Percentiles rank a stretch among this genome's conserved stretches.
phyloP scores from a whole-genome alignment of 2,329 filamentous ascomycete species.

The Aureobasidium melanogenum region DNA sequence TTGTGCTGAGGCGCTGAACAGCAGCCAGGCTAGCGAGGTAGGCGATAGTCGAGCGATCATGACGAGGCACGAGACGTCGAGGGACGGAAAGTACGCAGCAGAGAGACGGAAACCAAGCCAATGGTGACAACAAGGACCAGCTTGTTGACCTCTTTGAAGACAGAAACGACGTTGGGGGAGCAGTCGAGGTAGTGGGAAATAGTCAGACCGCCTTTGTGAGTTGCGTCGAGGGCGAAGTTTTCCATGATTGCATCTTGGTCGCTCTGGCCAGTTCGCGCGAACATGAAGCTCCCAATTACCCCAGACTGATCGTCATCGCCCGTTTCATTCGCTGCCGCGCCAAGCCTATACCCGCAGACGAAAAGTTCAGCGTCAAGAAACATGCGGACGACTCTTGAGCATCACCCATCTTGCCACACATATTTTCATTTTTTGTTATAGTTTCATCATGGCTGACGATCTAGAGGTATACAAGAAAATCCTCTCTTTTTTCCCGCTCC shows the following conservation, averaged over 20 bases:
- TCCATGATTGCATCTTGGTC: slow-evolving; percentile 21
- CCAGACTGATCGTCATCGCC: slow-evolving; percentile 1
- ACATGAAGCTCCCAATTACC: not conserved
- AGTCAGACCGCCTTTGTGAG: slow-evolving; percentile 26
- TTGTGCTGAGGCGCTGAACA: slow-evolving; percentile 19
- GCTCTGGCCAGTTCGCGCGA: not conserved
- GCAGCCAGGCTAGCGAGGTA: slow-evolving; percentile 17
- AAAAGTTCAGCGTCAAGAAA: slow-evolving; percentile 3
- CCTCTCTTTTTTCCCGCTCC: not conserved
- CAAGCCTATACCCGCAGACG: not conserved
- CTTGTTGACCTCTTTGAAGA: slow-evolving; percentile 44
- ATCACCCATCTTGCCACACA: not conserved
- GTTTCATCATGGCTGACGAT: slow-evolving; percentile 15
- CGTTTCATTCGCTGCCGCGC: not conserved
- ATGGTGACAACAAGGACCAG: slow-evolving; percentile 40
- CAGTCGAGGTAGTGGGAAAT: slow-evolving; percentile 45
- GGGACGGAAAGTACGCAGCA: slow-evolving; percentile 15
- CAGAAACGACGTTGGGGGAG: slow-evolving; percentile 38
- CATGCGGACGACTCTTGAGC: not conserved
- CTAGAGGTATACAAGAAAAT: slow-evolving; percentile 19
- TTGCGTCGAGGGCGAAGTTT: slow-evolving; percentile 23
- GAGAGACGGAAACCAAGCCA: slow-evolving; percentile 24
- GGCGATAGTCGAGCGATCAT: slow-evolving; percentile 1
- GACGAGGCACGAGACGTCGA: not conserved
- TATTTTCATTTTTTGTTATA: not conserved